Base-by-base conservation (phyloP, 2,329 filamentous ascomycete species). In the Cercospora sp. region DNA sequence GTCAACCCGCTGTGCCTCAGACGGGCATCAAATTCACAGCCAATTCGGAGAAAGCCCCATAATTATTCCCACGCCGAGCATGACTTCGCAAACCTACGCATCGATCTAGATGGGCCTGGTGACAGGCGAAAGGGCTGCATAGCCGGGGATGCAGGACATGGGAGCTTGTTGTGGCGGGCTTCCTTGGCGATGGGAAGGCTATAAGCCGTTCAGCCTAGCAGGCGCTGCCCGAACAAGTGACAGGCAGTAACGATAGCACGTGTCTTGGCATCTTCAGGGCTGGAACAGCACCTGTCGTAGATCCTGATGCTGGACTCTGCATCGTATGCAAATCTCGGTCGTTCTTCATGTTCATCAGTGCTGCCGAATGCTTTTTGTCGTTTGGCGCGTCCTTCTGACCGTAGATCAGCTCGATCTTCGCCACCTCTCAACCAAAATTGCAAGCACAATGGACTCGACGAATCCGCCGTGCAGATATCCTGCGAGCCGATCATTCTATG, bases 11-110 rank as follows among this genome's bases (percentile, higher is more conserved):
- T 3, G 21, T 16, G 43, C 43, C 43, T 24, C 18, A 49, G 43
- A 49, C 43, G 18, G 24, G 21, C 43, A 49, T 49, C 18, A 49
- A 9, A 9, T 18, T 24, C 43, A 24, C 24, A 49, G 43, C 21
- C 43, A 49, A 49, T 24, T 6, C 26, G 30, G 57, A 40, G 26
- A 30, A 21, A 26, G 4, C 32, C 66, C 37, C 73, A 64, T 30
- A 40, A 9, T 6, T 51, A 13, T 5, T 53, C 65, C 32, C 30
- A 37, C 58, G 58, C 58, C 58, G 32, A 37, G 58, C 13, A 21
- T 9, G n/a, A 40, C n/a, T 8, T 12, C 28, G 37, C 21, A 62
- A 62, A 62, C 12, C 3, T 8, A 58, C 7, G 55, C 55, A 32
- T 58, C 30, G n/a, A 58, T 58, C 55, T 32, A 34, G 55, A 58